A percentile compares a stretch with the other conserved stretches of the same genome.
Conservation (phyloP, 768 basidiomycete genomes). For the Amanita molliuscula region DNA sequence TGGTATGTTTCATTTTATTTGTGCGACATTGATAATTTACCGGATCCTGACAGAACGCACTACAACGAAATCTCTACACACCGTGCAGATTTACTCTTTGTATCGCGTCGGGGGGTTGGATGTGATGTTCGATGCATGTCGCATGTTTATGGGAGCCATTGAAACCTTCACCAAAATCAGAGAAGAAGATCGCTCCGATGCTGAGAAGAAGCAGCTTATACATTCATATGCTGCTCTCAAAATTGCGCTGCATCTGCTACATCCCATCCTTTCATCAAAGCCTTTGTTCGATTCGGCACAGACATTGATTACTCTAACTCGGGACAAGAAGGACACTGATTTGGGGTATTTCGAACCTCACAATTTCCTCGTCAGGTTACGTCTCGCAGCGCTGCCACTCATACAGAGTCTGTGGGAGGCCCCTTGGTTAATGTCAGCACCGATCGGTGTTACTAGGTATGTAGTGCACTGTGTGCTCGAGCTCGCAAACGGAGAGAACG, state of each 20-base stretch:
- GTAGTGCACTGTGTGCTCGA: constrained; percentile 74
- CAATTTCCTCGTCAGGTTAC: constrained; percentile 78
- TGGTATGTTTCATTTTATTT: constrained; percentile 20
- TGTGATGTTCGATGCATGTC: constrained; percentile 49
- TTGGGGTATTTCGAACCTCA: constrained; percentile 75
- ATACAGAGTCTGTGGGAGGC: constrained; percentile 71
- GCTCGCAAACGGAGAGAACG: constrained; percentile 73
- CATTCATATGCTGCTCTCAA: constrained; percentile 78
- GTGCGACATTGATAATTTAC: constrained; percentile 4
- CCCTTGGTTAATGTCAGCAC: constrained; percentile 69
- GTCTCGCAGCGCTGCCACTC: constrained; percentile 59
- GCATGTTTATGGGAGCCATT: constrained; percentile 44
- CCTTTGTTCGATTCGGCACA: constrained; percentile 81
- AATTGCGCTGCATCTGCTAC: constrained; percentile 67
- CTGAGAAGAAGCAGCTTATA: constrained; percentile 51
- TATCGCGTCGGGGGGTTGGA: constrained; percentile 63
- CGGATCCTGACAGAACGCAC: constrained; percentile 53
- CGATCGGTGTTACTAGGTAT: constrained; percentile 62
- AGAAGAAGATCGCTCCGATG: constrained; percentile 47
- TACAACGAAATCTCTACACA: constrained; percentile 65
- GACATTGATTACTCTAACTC: constrained; percentile 57
- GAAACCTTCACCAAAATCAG: constrained; percentile 36
- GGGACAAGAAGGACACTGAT: constrained; percentile 74
- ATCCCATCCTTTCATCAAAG: constrained; percentile 68
- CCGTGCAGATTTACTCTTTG: constrained; percentile 70